Base-by-base conservation (phyloP, 768 basidiomycete species). In the Cytidiella melzeri region DNA sequence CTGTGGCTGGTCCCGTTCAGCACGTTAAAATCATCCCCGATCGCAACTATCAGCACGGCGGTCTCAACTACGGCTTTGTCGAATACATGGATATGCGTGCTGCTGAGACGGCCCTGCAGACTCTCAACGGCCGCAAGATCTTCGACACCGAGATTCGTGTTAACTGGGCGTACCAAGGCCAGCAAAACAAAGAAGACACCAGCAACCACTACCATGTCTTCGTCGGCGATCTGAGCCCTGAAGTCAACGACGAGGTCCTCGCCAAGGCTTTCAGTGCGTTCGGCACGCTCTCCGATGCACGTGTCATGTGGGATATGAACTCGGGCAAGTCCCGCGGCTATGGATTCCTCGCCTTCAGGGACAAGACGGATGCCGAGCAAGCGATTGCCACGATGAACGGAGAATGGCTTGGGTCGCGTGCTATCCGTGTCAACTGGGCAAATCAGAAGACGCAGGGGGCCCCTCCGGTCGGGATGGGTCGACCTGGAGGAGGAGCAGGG, bases 231-330 rank as follows among this genome's bases (percentile, higher is more conserved):
- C 88, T 99, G 61, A 92, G 89, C 58, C 95, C 96, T 20, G 96
- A 99, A 67, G 94, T 99, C 65, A 98, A 92, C 66, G 96, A 99
- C 61, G 93, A 94, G 15, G 92, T 97, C 47, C 83, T 99, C 55
- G 86, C 73, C 50, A 97, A 98, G 73, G 96, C 96, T 5, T 99
- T 99, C 75, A 84, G 82, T 60, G 95, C 95, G 34, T 99, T 99
- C 65, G 94, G 93, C 26, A 88, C 87, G 53, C 78, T 99, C 71
- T 94, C 92, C 45, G 96, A 99, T 68, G 95, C 95, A 43, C 83
- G 96, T 27, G 96, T 98, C 53, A 98, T 98, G 95, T 98, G 95
- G 95, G 96, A 99, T 67, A 97, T 98, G 92, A 96, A 94, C 71
- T 95, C 94, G 46, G 96, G 96, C 54, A 97, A 98, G 73, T 92